Percentiles rank a stretch among this genome's conserved stretches.
Evolutionary conservation across 495 filamentous ascomycete species (phyloP).

Genomic region (Clohesyomyces aquaticus): DNA sequence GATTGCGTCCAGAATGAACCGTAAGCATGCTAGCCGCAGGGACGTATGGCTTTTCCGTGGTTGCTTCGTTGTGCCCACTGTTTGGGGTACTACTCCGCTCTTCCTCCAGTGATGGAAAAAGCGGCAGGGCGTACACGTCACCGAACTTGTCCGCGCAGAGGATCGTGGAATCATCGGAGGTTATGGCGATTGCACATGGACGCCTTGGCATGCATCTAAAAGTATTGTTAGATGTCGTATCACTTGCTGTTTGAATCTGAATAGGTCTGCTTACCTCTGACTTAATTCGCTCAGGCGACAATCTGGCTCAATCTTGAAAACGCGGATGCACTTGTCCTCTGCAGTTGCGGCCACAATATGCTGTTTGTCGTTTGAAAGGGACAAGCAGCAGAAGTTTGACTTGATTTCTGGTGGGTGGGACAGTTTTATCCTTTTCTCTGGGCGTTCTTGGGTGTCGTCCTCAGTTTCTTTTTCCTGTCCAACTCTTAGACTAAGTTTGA

Average conservation of each 20-base stretch:
- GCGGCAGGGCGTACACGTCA: slow-evolving; percentile 88
- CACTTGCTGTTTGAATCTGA: neutral
- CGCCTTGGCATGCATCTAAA: slow-evolving; percentile 85
- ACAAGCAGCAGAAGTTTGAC: slow-evolving; percentile 45
- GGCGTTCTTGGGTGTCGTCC: slow-evolving; percentile 48
- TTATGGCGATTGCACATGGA: slow-evolving; percentile 72
- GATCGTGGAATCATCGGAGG: slow-evolving; percentile 68
- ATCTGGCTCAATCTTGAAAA: slow-evolving; percentile 67
- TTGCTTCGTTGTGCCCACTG: slow-evolving; percentile 21
- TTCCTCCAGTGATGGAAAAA: slow-evolving; percentile 56
- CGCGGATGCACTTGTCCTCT: slow-evolving; percentile 88
- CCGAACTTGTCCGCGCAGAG: slow-evolving; percentile 92
- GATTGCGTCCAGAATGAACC: slow-evolving; percentile 83
- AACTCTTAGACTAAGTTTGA: slow-evolving; percentile 21
- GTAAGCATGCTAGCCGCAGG: slow-evolving; percentile 72
- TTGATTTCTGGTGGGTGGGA: slow-evolving; percentile 37
- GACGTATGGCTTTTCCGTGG: slow-evolving; percentile 48
- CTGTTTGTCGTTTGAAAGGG: slow-evolving; percentile 61
- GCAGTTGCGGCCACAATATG: slow-evolving; percentile 77
- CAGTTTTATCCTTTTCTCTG: slow-evolving; percentile 58
- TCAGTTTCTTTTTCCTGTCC: slow-evolving; percentile 32
- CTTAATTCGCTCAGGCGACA: slow-evolving; percentile 70
- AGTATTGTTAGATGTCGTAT: neutral
- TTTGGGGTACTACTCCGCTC: slow-evolving; percentile 28
- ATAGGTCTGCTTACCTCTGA: slow-evolving; percentile 63